phyloP scores from a whole-genome alignment of 192 early-diverging fungal genomes.

The Coemansia sp. region DNA sequence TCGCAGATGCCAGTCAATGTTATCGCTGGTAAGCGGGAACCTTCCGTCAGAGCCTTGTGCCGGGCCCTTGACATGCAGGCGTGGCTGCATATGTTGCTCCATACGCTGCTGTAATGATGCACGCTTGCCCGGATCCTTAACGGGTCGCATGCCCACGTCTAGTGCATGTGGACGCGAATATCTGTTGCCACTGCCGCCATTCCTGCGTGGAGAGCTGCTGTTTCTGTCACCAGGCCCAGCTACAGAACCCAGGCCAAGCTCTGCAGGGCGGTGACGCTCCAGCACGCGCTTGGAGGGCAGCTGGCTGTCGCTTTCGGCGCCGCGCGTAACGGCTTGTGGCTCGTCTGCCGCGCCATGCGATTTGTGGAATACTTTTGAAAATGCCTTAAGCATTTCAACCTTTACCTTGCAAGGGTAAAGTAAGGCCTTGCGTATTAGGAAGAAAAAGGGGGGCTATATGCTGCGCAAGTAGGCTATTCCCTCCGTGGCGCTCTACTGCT shows the following conservation, averaged over 20 bases:
- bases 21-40: slow-evolving; percentile 36
- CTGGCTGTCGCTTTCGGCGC: neutral
- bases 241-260: slow-evolving; percentile 7
- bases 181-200: slow-evolving; percentile 2
- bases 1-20: slow-evolving; percentile 52
- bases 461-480: neutral
- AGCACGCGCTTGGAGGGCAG: slow-evolving; percentile 13
- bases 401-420: neutral
- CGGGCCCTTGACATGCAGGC: slow-evolving; percentile 40
- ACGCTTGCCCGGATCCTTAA: slow-evolving; percentile 26
- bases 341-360: slow-evolving; percentile 31
- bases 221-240: slow-evolving; percentile 9
- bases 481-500: slow-evolving; percentile 8
- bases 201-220: slow-evolving; percentile 7
- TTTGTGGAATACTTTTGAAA: slow-evolving; percentile 54
- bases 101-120: slow-evolving; percentile 34
- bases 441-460: neutral
- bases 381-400: slow-evolving; percentile 47
- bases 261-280: slow-evolving; percentile 20
- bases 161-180: slow-evolving; percentile 4
- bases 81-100: slow-evolving; percentile 43
- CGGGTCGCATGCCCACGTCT: slow-evolving; percentile 8
- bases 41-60: slow-evolving; percentile 34
- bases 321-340: slow-evolving; percentile 6
- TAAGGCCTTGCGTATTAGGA: neutral